A percentile compares a stretch with the other conserved stretches of the same genome.
Conservation (phyloP, 805 yeast species). For the Metschnikowia chrysomelidarum region DNA sequence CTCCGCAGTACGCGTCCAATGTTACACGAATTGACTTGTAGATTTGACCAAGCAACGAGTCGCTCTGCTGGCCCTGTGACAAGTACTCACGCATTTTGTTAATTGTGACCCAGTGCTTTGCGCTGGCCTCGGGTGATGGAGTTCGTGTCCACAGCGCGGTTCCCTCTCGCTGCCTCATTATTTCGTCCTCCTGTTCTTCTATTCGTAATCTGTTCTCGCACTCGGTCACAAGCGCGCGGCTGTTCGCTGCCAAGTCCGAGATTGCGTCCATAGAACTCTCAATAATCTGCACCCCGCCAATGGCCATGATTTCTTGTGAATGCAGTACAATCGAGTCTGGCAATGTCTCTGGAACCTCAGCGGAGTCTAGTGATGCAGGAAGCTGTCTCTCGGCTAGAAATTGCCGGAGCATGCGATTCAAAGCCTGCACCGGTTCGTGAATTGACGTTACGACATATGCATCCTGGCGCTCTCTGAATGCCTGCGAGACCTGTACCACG, state of each 20-base stretch:
- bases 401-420: conserved; percentile 44
- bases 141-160: conserved; percentile 52
- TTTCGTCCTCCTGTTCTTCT: conserved; percentile 57
- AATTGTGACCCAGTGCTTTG: conserved; percentile 38
- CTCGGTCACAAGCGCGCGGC: conserved; percentile 43
- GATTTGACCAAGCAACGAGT: conserved; percentile 47
- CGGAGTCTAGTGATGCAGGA: conserved; percentile 61
- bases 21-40: conserved; percentile 48
- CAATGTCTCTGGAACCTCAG: conserved; percentile 53
- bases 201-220: conserved; percentile 44
- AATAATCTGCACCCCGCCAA: conserved; percentile 51
- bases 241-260: conserved; percentile 38
- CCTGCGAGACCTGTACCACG: conserved; percentile 62
- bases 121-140: conserved; percentile 45
- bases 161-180: conserved; percentile 52
- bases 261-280: conserved; percentile 46
- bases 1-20: conserved; percentile 45
- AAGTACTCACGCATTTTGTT: conserved; percentile 48
- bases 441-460: conserved; percentile 47
- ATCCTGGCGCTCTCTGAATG: conserved; percentile 65
- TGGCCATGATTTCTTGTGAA: conserved; percentile 48
- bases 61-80: conserved; percentile 60
- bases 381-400: conserved; percentile 50
- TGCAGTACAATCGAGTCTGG: conserved; percentile 59
- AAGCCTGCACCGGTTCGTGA: conserved; percentile 45